These are phyloP conservation scores for Cercospora sp. DNA, from an alignment of 2,329 filamentous ascomycete genomes.

Conservation along the genomic window DNA sequence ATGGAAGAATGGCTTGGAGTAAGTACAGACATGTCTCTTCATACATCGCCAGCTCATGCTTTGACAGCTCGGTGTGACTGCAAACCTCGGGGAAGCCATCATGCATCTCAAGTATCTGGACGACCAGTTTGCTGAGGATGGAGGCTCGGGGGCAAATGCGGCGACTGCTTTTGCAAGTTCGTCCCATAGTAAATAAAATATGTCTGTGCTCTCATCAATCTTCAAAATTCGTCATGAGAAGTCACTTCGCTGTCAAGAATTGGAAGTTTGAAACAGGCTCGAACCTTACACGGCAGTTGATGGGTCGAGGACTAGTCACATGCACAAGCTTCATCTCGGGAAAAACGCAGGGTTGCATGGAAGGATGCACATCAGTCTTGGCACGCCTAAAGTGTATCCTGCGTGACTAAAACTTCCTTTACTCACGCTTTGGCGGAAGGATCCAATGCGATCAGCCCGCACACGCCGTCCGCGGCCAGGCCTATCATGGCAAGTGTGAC, in stretches of 20 bases:
- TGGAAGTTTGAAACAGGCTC: background rate
- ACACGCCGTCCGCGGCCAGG: background rate
- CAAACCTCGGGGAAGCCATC: background rate
- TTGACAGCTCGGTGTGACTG: background rate
- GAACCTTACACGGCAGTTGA: background rate
- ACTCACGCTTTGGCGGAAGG: background rate
- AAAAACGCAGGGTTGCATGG: background rate
- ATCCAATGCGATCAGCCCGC: background rate
- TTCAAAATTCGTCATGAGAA: background rate
- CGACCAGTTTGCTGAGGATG: background rate
- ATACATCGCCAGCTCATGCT: background rate
- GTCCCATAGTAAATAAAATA: background rate
- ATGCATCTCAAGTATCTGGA: background rate
- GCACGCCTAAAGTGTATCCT: background rate
- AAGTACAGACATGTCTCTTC: background rate
- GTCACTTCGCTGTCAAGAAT: background rate
- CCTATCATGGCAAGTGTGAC: background rate
- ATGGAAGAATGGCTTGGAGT: constrained; percentile 6
- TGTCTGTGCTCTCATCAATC: background rate
- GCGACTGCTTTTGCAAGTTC: background rate
- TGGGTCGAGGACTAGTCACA: background rate
- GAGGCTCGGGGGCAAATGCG: background rate
- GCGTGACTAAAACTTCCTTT: background rate
- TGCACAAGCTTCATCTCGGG: background rate
- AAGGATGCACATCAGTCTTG: background rate